Evolutionary conservation across 805 yeast genomes (phyloP).

Genomic region (Cyberlindnera xylosilytica): DNA sequence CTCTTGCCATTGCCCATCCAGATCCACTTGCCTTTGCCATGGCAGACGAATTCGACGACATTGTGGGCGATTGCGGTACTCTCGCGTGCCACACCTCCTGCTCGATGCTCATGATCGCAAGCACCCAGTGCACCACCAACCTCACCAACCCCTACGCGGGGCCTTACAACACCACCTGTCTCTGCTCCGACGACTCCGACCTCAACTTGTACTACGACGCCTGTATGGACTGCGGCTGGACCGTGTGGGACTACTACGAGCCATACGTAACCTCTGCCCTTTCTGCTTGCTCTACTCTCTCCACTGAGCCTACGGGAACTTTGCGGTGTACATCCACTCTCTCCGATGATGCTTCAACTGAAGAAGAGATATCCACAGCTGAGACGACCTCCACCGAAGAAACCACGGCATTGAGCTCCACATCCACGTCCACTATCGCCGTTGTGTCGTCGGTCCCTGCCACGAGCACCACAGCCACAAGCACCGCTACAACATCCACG

Average conservation of each 20-base stretch:
- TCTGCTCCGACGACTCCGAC: background rate
- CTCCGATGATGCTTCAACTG: background rate
- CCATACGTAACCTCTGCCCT: slow-evolving; percentile 3
- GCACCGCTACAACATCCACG: too few species aligned
- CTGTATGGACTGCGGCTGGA: slow-evolving; percentile 14
- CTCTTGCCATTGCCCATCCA: slow-evolving; percentile 4
- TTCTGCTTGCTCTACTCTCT: background rate
- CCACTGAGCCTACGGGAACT: background rate
- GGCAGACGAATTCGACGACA: too few species aligned
- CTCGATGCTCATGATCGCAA: slow-evolving; percentile 9
- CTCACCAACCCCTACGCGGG: background rate
- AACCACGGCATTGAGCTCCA: background rate
- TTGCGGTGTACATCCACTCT: background rate
- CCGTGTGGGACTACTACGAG: slow-evolving; percentile 11
- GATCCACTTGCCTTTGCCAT: slow-evolving; percentile 9
- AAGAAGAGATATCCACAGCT: background rate
- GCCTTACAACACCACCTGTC: background rate
- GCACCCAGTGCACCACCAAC: slow-evolving; percentile 7
- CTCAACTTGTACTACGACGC: slow-evolving; percentile 4
- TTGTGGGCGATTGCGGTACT: slow-evolving; percentile 8
- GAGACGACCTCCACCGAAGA: background rate
- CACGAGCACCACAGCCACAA: too few species aligned
- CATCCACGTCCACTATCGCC: background rate
- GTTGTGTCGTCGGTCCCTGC: too few species aligned
- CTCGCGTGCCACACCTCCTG: slow-evolving; percentile 11